Conservation (phyloP, 768 basidiomycete genomes). For the Phallus indusiatus region DNA sequence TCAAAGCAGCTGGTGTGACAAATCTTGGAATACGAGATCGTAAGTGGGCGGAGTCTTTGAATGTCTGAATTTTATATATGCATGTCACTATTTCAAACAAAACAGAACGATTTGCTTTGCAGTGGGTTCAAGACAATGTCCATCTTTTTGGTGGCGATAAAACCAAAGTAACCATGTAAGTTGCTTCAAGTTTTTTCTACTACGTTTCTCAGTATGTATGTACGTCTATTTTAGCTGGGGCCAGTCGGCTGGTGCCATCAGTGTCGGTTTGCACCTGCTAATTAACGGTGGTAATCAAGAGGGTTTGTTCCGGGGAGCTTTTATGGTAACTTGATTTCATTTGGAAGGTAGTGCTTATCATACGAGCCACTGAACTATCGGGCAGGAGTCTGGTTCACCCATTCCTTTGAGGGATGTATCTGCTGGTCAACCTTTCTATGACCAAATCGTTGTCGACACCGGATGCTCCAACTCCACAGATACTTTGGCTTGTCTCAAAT, state of each 20-base stretch:
- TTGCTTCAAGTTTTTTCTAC: background rate
- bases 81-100: too few relatives aligned
- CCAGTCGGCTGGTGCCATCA: constrained; percentile 51
- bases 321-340: constrained; percentile 26
- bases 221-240: constrained; percentile 31
- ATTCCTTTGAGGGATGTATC: constrained; percentile 34
- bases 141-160: constrained; percentile 56
- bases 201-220: background rate
- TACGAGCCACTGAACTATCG: background rate
- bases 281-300: constrained; percentile 35
- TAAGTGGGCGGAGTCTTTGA: constrained; percentile 21
- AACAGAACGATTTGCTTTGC: constrained; percentile 43
- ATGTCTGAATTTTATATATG: background rate
- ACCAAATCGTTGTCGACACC: constrained; percentile 30
- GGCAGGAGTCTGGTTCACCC: constrained; percentile 34
- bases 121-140: constrained; percentile 64
- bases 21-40: constrained; percentile 65
- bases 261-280: constrained; percentile 42
- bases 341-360: background rate
- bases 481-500: constrained; percentile 32
- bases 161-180: constrained; percentile 47
- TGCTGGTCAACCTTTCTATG: constrained; percentile 36
- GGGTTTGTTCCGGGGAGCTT: constrained; percentile 38
- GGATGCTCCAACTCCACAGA: constrained; percentile 32
- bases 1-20: constrained; percentile 40